Conservation (phyloP, 1,284 basidiomycete species). For the Pseudozyma sp. region DNA sequence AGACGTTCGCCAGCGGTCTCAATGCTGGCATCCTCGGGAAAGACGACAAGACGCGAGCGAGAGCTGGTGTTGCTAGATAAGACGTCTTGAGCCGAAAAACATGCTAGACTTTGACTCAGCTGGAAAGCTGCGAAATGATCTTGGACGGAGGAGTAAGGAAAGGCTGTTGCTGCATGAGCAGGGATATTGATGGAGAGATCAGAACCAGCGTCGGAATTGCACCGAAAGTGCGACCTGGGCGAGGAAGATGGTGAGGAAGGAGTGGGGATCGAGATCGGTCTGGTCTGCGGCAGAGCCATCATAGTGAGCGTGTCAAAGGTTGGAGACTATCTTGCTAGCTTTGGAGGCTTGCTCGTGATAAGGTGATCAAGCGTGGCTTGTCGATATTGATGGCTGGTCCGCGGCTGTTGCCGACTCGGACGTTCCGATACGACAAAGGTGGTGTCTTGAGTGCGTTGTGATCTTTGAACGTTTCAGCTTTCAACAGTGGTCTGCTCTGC, state of each 20-base stretch:
- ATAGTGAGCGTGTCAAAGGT: background rate
- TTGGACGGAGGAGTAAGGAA: constrained; percentile 13
- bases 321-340: background rate
- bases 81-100: constrained; percentile 31
- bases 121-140: constrained; percentile 26
- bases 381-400: background rate
- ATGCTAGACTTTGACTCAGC: constrained; percentile 21
- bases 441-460: too few species aligned
- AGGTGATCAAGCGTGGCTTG: background rate
- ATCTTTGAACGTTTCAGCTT: too few species aligned
- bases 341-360: background rate
- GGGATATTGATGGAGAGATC: constrained; percentile 29
- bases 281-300: constrained; percentile 32
- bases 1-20: constrained; percentile 38
- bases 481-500: too few species aligned
- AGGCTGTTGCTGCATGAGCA: background rate
- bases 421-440: too few species aligned
- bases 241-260: constrained; percentile 17
- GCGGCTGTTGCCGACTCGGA: too few species aligned
- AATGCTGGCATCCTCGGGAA: constrained; percentile 22
- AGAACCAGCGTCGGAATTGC: constrained; percentile 28
- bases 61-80: constrained; percentile 19
- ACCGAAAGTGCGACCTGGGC: constrained; percentile 25
- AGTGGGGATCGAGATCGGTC: constrained; percentile 33
- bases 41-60: constrained; percentile 26